Evolutionary conservation across 345 rosid genomes (phyloP), one percentile per base, ranked within the genome.

Genomic region (Raphanus raphanistrum): DNA sequence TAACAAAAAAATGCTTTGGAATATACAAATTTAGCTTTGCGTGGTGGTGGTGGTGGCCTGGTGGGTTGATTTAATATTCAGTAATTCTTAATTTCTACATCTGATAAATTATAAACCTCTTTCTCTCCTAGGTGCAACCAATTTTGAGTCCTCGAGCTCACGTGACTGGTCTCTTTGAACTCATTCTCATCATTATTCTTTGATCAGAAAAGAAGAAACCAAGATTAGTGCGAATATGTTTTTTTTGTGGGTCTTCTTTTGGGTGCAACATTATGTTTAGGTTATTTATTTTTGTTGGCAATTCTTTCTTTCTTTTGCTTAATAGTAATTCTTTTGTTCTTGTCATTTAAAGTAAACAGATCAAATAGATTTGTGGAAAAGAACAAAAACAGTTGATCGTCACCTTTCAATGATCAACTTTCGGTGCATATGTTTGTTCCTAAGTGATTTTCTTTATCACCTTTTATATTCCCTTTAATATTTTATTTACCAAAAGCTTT

Each of bases 341-440:
- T 10, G 2, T 32, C 41, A 33, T 29, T n/a, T 3, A n/a, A 43
- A 33, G 9, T 15, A 48, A 72, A 78, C 12, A 50, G 27, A 55
- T 36, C 25, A 63, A 79, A 59, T 59, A n/a, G 35, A 33, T 16
- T 50, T 72, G 63, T 59, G 63, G 31, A 16, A 73, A 61, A 54
- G 57, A 8, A 17, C 9, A 48, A 63, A 59, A 55, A 41, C 5
- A 36, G 78, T 33, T 74, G 67, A 74, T 70, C 75, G 72, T 70
- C 64, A 60, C 76, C 79, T 80, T 70, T 79, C 79, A 63, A 12
- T 38, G 26, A 79, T 36, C 65, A 48, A 70, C 83, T 80, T 75
- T 80, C 83, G 83, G 83, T 70, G 72, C 63, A 70, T 70, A 73
- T 67, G 63, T 74, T 79, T 74, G 71, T 63, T 68, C 79, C 27